phyloP scores from a whole-genome alignment of 805 yeast species.

The Tetrapisispora namnaoensis region DNA sequence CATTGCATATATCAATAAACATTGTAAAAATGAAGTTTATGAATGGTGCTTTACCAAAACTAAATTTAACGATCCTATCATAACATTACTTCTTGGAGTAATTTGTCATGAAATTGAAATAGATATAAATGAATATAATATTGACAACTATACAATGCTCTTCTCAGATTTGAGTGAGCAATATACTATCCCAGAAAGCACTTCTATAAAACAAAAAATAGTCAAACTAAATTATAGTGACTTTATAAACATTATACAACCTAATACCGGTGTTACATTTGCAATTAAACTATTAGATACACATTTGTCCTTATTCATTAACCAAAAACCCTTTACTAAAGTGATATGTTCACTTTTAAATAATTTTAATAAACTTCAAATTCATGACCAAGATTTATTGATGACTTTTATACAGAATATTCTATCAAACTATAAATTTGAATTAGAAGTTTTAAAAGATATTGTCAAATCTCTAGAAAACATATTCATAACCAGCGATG shows the following conservation, averaged over 20 bases:
- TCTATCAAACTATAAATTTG: background rate
- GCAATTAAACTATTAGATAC: slow-evolving; percentile 7
- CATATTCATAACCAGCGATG: background rate
- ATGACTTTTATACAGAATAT: background rate
- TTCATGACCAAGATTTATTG: background rate
- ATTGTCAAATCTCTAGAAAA: background rate
- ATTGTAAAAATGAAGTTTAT: slow-evolving; percentile 15
- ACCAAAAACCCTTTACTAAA: background rate
- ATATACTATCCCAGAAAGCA: slow-evolving; percentile 2
- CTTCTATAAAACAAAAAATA: slow-evolving; percentile 7
- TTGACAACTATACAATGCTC: background rate
- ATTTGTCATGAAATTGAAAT: slow-evolving; percentile 4
- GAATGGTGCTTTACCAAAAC: slow-evolving; percentile 11
- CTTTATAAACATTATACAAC: slow-evolving; percentile 9
- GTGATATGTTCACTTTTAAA: background rate
- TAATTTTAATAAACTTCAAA: background rate
- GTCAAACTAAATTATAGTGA: slow-evolving; percentile 15
- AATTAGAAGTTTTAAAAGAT: background rate
- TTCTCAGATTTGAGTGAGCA: background rate
- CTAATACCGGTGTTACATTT: slow-evolving; percentile 8
- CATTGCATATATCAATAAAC: slow-evolving; percentile 10
- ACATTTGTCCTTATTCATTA: background rate
- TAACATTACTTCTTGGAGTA: slow-evolving; percentile 14
- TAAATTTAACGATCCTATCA: background rate
- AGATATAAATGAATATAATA: background rate